Evolutionary conservation across 768 basidiomycete genomes (phyloP).

Genomic region (Phylloporus sp.): DNA sequence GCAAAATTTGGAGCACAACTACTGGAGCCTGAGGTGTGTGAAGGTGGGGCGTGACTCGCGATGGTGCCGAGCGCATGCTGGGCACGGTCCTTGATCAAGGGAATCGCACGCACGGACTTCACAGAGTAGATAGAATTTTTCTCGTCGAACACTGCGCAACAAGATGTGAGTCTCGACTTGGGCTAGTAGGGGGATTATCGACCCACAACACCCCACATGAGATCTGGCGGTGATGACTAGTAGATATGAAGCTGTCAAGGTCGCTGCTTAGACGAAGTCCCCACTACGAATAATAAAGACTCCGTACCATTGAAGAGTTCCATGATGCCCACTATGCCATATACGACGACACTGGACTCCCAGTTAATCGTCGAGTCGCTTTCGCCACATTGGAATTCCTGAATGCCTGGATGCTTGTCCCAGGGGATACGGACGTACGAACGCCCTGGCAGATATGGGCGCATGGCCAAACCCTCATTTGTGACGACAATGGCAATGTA

Average conservation of each 20-base stretch:
- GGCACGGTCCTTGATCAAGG: slow-evolving; percentile 64
- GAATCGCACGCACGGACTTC: slow-evolving; percentile 66
- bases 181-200: not conserved
- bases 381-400: slow-evolving; percentile 40
- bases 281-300: not conserved
- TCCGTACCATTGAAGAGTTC: slow-evolving; percentile 63
- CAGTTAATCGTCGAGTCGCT: slow-evolving; percentile 44
- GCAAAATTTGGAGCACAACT: slow-evolving; percentile 21
- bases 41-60: slow-evolving; percentile 46
- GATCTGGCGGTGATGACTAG: slow-evolving; percentile 62
- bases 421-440: slow-evolving; percentile 49
- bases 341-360: slow-evolving; percentile 53
- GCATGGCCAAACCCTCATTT: slow-evolving; percentile 59
- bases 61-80: slow-evolving; percentile 47
- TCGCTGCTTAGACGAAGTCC: slow-evolving; percentile 10
- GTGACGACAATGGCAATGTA: slow-evolving; percentile 60
- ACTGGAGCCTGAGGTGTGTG: slow-evolving; percentile 38
- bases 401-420: slow-evolving; percentile 52
- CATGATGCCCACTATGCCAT: slow-evolving; percentile 73
- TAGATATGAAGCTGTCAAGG: slow-evolving; percentile 60
- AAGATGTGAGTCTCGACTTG: slow-evolving; percentile 3
- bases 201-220: slow-evolving; percentile 64
- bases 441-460: slow-evolving; percentile 44
- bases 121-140: slow-evolving; percentile 60
- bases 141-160: slow-evolving; percentile 58